These are phyloP conservation scores for Geotrichum klebahnii DNA, from an alignment of 1,139 yeast species.

Conservation along the genomic window DNA sequence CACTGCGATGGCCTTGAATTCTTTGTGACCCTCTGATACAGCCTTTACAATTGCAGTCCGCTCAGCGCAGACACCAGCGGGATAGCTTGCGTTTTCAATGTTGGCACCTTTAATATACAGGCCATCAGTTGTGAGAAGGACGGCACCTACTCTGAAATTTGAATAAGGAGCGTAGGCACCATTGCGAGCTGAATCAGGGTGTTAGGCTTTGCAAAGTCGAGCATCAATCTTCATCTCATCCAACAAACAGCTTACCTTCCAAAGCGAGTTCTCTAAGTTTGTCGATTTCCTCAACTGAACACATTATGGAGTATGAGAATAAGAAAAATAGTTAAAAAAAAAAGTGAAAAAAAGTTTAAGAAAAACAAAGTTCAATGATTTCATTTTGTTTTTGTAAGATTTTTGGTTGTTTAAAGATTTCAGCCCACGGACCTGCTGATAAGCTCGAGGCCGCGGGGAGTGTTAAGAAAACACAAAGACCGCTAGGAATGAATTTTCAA, in stretches of 20 bases:
- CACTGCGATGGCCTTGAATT: conserved; percentile 64
- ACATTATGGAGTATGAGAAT: conserved; percentile 1
- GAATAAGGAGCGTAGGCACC: conserved; percentile 77
- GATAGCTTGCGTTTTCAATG: conserved; percentile 88
- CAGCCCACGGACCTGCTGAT: no score
- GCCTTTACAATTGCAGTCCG: conserved; percentile 72
- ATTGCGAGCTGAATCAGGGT: conserved; percentile 30
- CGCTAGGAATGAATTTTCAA: no score
- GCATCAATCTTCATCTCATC: no score
- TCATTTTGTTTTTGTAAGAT: background rate
- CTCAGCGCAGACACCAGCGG: conserved; percentile 89
- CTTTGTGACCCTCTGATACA: conserved; percentile 28
- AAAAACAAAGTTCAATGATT: background rate
- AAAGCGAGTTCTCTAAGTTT: conserved; percentile 15
- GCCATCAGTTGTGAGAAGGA: conserved; percentile 52
- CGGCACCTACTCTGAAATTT: conserved; percentile 82
- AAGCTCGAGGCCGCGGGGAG: background rate
- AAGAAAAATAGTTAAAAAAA: background rate
- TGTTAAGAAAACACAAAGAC: background rate
- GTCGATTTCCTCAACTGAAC: conserved; percentile 17
- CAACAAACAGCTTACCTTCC: conserved; percentile 6
- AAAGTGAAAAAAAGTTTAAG: background rate
- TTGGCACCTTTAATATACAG: conserved; percentile 68
- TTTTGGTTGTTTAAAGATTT: background rate
- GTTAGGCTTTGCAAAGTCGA: background rate